A percentile compares a stretch with the other conserved stretches of the same genome.
phyloP scores from a whole-genome alignment of 352 stramenopile genomes.

The Globisporangium echinulatum region DNA sequence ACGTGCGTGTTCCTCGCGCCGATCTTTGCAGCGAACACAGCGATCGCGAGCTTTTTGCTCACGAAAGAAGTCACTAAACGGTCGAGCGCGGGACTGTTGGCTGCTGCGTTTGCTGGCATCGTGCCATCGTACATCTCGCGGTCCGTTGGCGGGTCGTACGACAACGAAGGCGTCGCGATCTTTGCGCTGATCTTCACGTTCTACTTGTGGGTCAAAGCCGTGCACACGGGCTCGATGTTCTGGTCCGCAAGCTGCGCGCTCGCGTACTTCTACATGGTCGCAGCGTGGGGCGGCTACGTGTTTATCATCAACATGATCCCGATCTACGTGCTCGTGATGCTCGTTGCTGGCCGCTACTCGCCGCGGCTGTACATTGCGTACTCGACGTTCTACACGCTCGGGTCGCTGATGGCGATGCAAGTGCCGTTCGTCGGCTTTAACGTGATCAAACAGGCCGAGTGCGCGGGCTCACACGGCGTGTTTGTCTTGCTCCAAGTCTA shows the following conservation, averaged over 20 bases:
- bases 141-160: slow-evolving; percentile 95
- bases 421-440: slow-evolving; percentile 98
- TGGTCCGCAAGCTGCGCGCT: slow-evolving; percentile 79
- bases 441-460: slow-evolving; percentile 89
- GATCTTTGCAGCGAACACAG: slow-evolving; percentile 86
- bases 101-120: slow-evolving; percentile 93
- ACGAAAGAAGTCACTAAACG: slow-evolving; percentile 88
- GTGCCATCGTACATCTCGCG: slow-evolving; percentile 96
- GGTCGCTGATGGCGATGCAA: slow-evolving; percentile 94
- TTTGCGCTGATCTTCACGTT: slow-evolving; percentile 97
- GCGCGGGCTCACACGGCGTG: slow-evolving; percentile 82
- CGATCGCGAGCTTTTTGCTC: slow-evolving; percentile 86
- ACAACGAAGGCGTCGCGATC: slow-evolving; percentile 98
- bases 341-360: slow-evolving; percentile 92
- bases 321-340: slow-evolving; percentile 92
- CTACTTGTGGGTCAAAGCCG: slow-evolving; percentile 95
- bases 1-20: slow-evolving; percentile 90
- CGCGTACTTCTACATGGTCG: slow-evolving; percentile 97
- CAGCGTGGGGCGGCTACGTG: slow-evolving; percentile 96
- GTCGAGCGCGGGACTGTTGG: slow-evolving; percentile 84
- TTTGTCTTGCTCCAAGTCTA: slow-evolving; percentile 91
- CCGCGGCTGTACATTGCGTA: slow-evolving; percentile 95
- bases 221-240: slow-evolving; percentile 88
- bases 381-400: slow-evolving; percentile 95
- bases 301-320: slow-evolving; percentile 99